Base-by-base conservation (phyloP, 176 grass and related monocot genomes). In the Urochloa ruziziensis region DNA sequence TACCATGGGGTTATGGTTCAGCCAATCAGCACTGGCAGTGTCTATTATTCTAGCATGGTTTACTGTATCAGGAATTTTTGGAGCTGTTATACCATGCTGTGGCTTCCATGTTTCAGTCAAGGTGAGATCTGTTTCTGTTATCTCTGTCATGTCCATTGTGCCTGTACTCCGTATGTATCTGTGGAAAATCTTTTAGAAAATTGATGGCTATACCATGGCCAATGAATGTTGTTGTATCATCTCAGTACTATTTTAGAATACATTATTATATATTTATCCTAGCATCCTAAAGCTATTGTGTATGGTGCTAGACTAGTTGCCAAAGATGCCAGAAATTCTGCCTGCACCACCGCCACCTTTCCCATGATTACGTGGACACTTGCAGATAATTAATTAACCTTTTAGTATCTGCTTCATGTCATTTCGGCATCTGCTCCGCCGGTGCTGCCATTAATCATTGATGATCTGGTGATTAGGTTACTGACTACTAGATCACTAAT, bases 261-360 rank as follows among this genome's bases (percentile, higher is more conserved):
- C 3, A 21, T 21, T n/a, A n/a, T n/a, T 14, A 39, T 10, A 1
- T 52, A 10, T 64, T 53, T 7, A 37, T 40, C 16, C 6, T 53
- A 24, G 24, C 21, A 62, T 4, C 4, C 23, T 62, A 8, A 82
- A 75, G 15, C 0, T 14, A 34, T 16, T 6, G 19, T n/a, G 6
- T 24, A 43, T 25, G 36, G 23, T 37, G 64, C n/a, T 29, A 28
- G 0, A 39, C 23, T 81, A 43, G 25, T 48, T 25, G 59, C 52
- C 70, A 76, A 85, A 81, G 70, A 19, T 30, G 35, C 78, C 63
- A 44, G 34, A 36, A 82, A 82, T 24, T 64, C 71, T 77, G 88
- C 34, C 7, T 2, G 57, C 54, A 39, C 17, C 62, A 6, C 13
- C 6, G 7, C 77, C 77, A 27, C 16, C 13, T 10, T 77, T 79